Base-by-base conservation (phyloP, 2,329 filamentous ascomycete genomes). In the Botrytis elliptica region DNA sequence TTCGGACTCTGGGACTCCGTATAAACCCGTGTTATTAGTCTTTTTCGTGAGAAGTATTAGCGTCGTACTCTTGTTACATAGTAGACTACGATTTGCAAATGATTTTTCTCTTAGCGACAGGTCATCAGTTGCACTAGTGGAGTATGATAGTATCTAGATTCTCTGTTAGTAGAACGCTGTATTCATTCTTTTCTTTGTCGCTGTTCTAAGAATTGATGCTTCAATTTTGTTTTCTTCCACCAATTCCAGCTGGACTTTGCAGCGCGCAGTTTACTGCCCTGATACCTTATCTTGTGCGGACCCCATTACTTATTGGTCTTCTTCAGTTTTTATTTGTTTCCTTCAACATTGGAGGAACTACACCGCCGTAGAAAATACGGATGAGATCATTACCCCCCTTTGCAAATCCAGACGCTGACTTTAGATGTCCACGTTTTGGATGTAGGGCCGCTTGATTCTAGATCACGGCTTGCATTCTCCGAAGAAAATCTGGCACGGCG, bases 301-400 rank as follows among this genome's bases (percentile, higher is more conserved):
- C 25, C n/a, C 38, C 25, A 63, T 63, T 29, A 3, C 12, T n/a
- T 52, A 1, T 52, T 52, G 49, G 14, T 20, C 1, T n/a, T 63
- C 16, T 64, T 63, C 42, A 38, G 16, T 44, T 1, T 29, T 29
- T 29, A 12, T 63, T 36, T 4, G 3, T 14, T 36, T 55, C 36
- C 5, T 33, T n/a, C 25, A 77, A 38, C 10, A 74, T 52, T 16
- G 77, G 69, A n/a, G 74, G 75, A 3, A 77, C 75, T 59, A 42
- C 75, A 38, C 72, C 76, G 14, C 74, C 73, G 49, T 74, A 73
- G 4, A 76, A 65, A 10, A 75, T 71, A 62, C 73, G 71, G 18
- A 77, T 49, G 1, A 66, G 14, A 57, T 77, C 76, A 12, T 40
- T 40, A 40, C 66, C 55, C n/a, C 57, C 36, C 29, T 63, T 38